A percentile compares a stretch with the other conserved stretches of the same genome.
These are phyloP conservation scores for Dactylonectria macrodidyma DNA, from an alignment of 2,329 filamentous ascomycete genomes.

Conservation along the genomic window DNA sequence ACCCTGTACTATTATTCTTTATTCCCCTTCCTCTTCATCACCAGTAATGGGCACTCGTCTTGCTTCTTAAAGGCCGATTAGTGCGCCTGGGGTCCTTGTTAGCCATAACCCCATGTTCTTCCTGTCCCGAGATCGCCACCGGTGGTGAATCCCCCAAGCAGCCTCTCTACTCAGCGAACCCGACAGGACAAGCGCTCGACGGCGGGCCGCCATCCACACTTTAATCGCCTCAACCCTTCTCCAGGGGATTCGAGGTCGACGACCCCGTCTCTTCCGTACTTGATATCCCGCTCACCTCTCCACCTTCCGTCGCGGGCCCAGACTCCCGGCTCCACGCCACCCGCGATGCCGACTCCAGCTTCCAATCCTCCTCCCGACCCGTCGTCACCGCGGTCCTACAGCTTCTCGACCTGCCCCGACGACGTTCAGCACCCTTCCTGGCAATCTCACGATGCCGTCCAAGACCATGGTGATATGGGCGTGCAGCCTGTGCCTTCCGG, in stretches of 20 bases:
- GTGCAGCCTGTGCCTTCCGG: slow-evolving; percentile 39
- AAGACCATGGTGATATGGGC: slow-evolving; percentile 40
- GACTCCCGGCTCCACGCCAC: slow-evolving; percentile 25
- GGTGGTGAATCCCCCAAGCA: slow-evolving; percentile 42
- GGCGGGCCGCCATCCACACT: slow-evolving; percentile 29
- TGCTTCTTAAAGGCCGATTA: slow-evolving; percentile 40
- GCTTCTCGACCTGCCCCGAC: slow-evolving; percentile 62
- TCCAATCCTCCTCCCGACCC: slow-evolving; percentile 58
- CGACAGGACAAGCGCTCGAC: slow-evolving; percentile 40
- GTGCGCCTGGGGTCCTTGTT: slow-evolving; percentile 35
- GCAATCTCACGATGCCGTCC: slow-evolving; percentile 43
- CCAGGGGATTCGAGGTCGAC: slow-evolving; percentile 2
- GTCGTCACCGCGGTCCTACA: slow-evolving; percentile 55
- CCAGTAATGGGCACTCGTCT: slow-evolving; percentile 37
- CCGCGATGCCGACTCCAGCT: slow-evolving; percentile 63
- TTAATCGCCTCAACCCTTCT: slow-evolving; percentile 33
- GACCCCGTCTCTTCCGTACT: background rate
- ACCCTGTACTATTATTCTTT: slow-evolving; percentile 32
- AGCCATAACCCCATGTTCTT: slow-evolving; percentile 30
- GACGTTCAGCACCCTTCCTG: slow-evolving; percentile 52
- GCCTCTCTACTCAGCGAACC: slow-evolving; percentile 37
- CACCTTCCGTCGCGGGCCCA: slow-evolving; percentile 28
- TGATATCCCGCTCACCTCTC: slow-evolving; percentile 2
- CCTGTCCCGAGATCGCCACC: slow-evolving; percentile 46
- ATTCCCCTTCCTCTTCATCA: slow-evolving; percentile 10